A percentile compares a stretch with the other conserved stretches of the same genome.
Conservation (phyloP, 106 monocot species). For the Triglochin maritima region DNA sequence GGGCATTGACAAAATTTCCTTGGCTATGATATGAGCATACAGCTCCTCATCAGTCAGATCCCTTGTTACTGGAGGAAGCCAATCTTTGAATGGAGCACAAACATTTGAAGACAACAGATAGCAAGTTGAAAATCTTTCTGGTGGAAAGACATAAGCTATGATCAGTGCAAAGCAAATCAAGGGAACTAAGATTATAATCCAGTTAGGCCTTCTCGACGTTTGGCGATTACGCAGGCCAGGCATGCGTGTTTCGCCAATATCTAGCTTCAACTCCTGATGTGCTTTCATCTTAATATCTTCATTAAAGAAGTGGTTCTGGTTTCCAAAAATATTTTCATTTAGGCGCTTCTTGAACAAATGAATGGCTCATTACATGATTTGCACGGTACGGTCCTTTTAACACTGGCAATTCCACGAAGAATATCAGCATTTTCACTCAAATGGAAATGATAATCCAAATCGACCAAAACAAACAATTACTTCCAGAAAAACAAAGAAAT, state of each 20-base stretch:
- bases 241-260: conserved; percentile 28
- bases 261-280: conserved; percentile 29
- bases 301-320: conserved; percentile 1
- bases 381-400: no score
- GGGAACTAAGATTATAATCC: conserved; percentile 63
- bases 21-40: conserved; percentile 39
- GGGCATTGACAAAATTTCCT: conserved; percentile 40
- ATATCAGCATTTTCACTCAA: no score
- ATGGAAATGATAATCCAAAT: no score
- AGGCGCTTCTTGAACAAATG: neutral
- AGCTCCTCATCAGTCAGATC: conserved; percentile 72
- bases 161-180: conserved; percentile 55
- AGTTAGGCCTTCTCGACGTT: conserved; percentile 60
- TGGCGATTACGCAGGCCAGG: conserved; percentile 31
- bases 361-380: no score
- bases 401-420: no score
- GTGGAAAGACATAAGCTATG: conserved; percentile 69
- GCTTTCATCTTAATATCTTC: conserved; percentile 39
- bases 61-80: conserved; percentile 55
- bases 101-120: conserved; percentile 59
- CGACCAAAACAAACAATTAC: no score
- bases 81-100: conserved; percentile 62
- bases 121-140: conserved; percentile 40
- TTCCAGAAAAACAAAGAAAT: no score
- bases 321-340: neutral